These are phyloP conservation scores for Noccaea bulbosa DNA, from an alignment of 345 rosid species.

Conservation along the genomic window DNA sequence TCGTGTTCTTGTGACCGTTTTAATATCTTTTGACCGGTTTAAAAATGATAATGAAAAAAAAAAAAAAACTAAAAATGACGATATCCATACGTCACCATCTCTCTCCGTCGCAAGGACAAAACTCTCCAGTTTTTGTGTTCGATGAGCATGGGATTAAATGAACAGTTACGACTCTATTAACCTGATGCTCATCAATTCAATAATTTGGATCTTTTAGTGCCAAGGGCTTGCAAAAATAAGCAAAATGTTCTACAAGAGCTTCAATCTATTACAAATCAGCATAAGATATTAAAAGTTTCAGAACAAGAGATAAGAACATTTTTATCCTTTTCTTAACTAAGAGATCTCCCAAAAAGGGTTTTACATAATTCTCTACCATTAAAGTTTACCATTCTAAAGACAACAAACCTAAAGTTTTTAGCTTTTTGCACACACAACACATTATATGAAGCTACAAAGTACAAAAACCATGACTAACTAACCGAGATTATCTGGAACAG, in stretches of 20 bases:
- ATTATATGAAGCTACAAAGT: not conserved
- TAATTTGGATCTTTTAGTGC: not conserved
- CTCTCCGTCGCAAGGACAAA: not conserved
- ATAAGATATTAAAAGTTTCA: constrained; percentile 10
- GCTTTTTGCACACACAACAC: not conserved
- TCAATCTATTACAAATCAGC: not conserved
- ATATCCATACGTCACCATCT: not conserved
- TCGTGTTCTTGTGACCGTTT: constrained; percentile 19
- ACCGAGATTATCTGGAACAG: constrained; percentile 10
- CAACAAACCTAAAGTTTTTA: not conserved
- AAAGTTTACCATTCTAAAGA: not conserved
- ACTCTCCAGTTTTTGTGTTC: not conserved
- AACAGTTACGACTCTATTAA: not conserved
- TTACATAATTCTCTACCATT: not conserved
- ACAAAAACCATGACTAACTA: not conserved
- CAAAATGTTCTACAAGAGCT: not conserved
- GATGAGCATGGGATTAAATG: not conserved
- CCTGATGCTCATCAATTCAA: not conserved
- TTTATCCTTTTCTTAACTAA: not conserved
- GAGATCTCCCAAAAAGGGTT: not conserved
- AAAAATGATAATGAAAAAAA: not conserved
- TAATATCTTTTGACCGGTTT: constrained; percentile 16
- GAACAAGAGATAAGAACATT: not conserved
- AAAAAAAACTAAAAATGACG: not conserved
- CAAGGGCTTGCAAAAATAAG: not conserved